These are phyloP conservation scores for Fraxinus dipetala DNA, from an alignment of 305 asterid genomes.

Conservation along the genomic window DNA sequence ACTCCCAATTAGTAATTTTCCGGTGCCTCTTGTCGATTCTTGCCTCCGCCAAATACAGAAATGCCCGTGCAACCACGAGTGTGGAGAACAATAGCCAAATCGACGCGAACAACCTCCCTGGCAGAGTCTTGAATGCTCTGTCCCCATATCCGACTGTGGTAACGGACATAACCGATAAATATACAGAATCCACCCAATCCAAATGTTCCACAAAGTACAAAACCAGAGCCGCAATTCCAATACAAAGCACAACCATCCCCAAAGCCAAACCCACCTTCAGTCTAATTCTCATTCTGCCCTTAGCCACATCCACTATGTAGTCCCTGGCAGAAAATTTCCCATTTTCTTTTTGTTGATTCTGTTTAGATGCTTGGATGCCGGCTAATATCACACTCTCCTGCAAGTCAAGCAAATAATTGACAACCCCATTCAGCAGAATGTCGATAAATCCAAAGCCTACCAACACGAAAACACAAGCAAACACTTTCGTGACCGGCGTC, in stretches of 20 bases:
- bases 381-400: conserved; percentile 46
- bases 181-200: conserved; percentile 45
- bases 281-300: conserved; percentile 60
- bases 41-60: conserved; percentile 53
- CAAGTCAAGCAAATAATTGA: conserved; percentile 51
- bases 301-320: conserved; percentile 47
- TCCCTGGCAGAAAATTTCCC: conserved; percentile 28
- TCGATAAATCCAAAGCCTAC: conserved; percentile 60
- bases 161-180: conserved; percentile 54
- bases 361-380: conserved; percentile 18
- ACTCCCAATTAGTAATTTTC: conserved; percentile 45
- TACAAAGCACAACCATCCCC: conserved; percentile 46
- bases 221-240: conserved; percentile 43
- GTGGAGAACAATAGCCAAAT: conserved; percentile 52
- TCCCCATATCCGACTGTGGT: conserved; percentile 67
- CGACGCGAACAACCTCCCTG: conserved; percentile 52
- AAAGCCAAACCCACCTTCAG: conserved; percentile 51
- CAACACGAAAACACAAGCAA: conserved; percentile 50
- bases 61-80: conserved; percentile 58
- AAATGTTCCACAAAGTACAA: conserved; percentile 37
- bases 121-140: conserved; percentile 44
- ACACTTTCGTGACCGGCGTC: conserved; percentile 40
- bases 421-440: conserved; percentile 46
- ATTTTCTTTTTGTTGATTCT: background rate
- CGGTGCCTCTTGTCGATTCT: conserved; percentile 56